phyloP scores from a whole-genome alignment of 768 basidiomycete species.

The Rhodocollybia butyracea region DNA sequence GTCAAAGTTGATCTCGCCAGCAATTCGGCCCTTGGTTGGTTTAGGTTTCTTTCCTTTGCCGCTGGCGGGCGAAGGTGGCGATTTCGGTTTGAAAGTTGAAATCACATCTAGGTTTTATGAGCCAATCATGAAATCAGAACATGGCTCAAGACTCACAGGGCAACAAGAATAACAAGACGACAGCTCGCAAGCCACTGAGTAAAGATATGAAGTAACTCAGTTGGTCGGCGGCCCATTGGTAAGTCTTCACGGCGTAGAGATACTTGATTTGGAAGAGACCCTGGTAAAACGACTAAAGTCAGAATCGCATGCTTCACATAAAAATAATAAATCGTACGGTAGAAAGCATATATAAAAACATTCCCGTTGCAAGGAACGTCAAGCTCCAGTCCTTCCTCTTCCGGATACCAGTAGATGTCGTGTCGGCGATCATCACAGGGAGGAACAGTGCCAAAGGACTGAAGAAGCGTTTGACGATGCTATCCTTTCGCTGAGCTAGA shows the following conservation, averaged over 20 bases:
- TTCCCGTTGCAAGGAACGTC: slow-evolving; percentile 59
- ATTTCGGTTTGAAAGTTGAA: slow-evolving; percentile 51
- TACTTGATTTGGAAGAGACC: slow-evolving; percentile 83
- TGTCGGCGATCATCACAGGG: slow-evolving; percentile 48
- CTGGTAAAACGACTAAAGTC: slow-evolving; percentile 22
- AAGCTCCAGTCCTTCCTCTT: slow-evolving; percentile 76
- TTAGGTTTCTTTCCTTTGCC: slow-evolving; percentile 29
- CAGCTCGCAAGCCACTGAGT: slow-evolving; percentile 57
- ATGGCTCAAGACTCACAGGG: slow-evolving; percentile 28
- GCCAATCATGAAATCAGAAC: not conserved
- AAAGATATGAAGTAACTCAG: slow-evolving; percentile 76
- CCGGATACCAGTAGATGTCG: slow-evolving; percentile 28
- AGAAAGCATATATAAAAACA: slow-evolving; percentile 66
- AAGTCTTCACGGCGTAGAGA: slow-evolving; percentile 72
- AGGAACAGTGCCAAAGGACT: slow-evolving; percentile 72
- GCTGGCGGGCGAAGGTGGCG: not conserved
- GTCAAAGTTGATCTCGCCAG: slow-evolving; percentile 70
- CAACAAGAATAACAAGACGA: slow-evolving; percentile 51
- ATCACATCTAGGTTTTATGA: slow-evolving; percentile 47
- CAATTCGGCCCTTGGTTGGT: slow-evolving; percentile 50
- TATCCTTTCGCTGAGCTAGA: slow-evolving; percentile 1
- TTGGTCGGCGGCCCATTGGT: slow-evolving; percentile 68
- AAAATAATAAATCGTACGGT: slow-evolving; percentile 40
- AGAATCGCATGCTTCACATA: not conserved
- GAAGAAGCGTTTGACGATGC: slow-evolving; percentile 36